Base-by-base conservation (phyloP, 2,329 filamentous ascomycete species). In the Hirsutella rhossiliensis region DNA sequence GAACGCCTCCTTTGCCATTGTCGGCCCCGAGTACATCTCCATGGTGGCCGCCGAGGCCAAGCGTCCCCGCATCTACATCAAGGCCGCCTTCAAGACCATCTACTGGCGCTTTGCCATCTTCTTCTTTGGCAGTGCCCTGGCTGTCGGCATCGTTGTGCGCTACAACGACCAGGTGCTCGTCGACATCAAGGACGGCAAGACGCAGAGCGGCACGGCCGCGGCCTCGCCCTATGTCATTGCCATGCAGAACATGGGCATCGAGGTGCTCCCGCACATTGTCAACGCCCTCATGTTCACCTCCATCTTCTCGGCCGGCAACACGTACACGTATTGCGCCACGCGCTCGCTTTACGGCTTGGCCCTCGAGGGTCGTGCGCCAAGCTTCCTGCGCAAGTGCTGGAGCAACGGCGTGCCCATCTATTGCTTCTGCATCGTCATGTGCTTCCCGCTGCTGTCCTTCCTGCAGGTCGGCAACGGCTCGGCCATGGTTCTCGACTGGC, bases 101-200 rank as follows among this genome's bases (percentile, higher is more conserved):
- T 86, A 85, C 62, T 83, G 80, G 58, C 77, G 84, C 38, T 72
- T 87, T 41, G 80, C 76, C 2, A 62, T 78, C 15, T 87, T 87
- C 63, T 87, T 86, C 61, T 71, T 86, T 20, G 70, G 83, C 3
- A 81, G 82, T 5, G 77, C 80, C 2, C 66, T 88, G 1, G 72
- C 71, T 27, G 74, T 84, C 20, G 80, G 80, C 17, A 80, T 85
- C 40, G 61, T 84, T 40, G 69, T 87, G 41, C 70, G 82, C 4
- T 80, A 78, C 56, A 74, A 84, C 47, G 78, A 85, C 52, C 52
- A 64, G 0, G 69, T 67, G 12, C 64, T 87, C 46, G 64, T 59
- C 9, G 40, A 18, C 6, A 75, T 74, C 1, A 74, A 80, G 46
- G 62, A 62, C 7, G 64, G 69, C 4, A 43, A 47, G 1, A 46